Evolutionary conservation across 116 monocot genomes (phyloP), one percentile per base, ranked within the genome.

Genomic region (Phalaenopsis hybrid): DNA sequence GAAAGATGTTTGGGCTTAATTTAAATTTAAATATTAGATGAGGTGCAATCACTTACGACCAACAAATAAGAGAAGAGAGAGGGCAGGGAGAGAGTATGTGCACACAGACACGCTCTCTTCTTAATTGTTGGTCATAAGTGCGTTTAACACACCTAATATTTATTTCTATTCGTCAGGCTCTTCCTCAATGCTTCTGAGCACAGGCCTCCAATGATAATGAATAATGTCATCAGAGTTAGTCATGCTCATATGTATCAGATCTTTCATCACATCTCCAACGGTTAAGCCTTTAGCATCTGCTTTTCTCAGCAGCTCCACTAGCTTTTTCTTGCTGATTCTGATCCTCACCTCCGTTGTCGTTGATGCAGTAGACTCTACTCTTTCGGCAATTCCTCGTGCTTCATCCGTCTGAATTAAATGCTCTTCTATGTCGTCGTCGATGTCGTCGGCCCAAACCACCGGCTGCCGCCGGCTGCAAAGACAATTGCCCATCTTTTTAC

Each of bases 301-400:
- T 28, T 12, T 50, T 51, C 77, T 77, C 50, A 77, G 51, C 10
- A 77, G 12, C 77, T 77, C 77, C 51, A 51, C 51, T 1, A 77
- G 49, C 2, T 77, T 49, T 20, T 77, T 77, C 25, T 51, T 77
- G 51, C 77, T 77, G 16, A 77, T 77, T 43, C 77, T n/a, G 23
- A 77, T 77, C 77, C 77, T 77, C 77, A 77, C 77, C 51, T 51
- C 77, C 0, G 77, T 77, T 0, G 31, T 31, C 20, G 75, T 21
- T 25, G 21, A 13, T 52, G 52, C 52, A 52, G 52, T 2, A 31
- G 33, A 6, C 45, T 8, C 45, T 46, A n/a, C 75, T 4, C 75
- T 41, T 23, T 34, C n/a, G 31, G 11, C 37, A 34, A 13, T 15
- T 37, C 41, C 1, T 15, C 72, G 72, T 0, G 0, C 12, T 16